These are phyloP conservation scores for Kodamaea neixiangensis DNA, from an alignment of 805 yeast genomes.

Conservation along the genomic window DNA sequence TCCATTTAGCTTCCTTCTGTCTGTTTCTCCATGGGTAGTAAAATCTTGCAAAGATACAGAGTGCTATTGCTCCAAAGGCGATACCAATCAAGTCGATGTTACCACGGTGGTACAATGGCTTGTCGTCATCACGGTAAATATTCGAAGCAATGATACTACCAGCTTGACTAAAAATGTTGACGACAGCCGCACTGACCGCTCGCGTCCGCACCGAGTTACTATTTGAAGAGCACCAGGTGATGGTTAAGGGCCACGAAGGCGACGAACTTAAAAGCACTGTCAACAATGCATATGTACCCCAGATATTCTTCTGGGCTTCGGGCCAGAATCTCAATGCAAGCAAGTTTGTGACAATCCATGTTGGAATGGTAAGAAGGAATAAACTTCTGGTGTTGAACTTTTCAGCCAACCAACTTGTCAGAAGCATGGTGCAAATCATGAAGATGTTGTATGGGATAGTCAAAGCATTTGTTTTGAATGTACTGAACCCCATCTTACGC, in stretches of 20 bases:
- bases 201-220: conserved; percentile 61
- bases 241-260: conserved; percentile 55
- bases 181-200: conserved; percentile 67
- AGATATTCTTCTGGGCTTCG: conserved; percentile 39
- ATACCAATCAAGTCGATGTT: conserved; percentile 45
- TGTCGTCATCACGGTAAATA: conserved; percentile 58
- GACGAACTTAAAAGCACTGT: conserved; percentile 45
- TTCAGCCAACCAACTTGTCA: conserved; percentile 26
- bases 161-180: conserved; percentile 64
- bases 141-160: conserved; percentile 58
- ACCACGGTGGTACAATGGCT: conserved; percentile 63
- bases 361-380: conserved; percentile 14
- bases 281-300: conserved; percentile 47
- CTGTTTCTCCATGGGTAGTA: conserved; percentile 48
- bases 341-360: conserved; percentile 22
- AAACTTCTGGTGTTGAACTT: conserved; percentile 22
- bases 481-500: conserved; percentile 48
- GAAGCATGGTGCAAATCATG: conserved; percentile 23
- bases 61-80: conserved; percentile 34
- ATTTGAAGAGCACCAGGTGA: conserved; percentile 63
- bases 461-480: conserved; percentile 53
- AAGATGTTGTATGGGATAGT: conserved; percentile 50
- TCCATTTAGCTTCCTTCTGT: conserved; percentile 52
- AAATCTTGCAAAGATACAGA: conserved; percentile 32
- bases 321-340: conserved; percentile 42